Base-by-base conservation (phyloP, 129 eudicot genomes). In the Flaveria robusta region DNA sequence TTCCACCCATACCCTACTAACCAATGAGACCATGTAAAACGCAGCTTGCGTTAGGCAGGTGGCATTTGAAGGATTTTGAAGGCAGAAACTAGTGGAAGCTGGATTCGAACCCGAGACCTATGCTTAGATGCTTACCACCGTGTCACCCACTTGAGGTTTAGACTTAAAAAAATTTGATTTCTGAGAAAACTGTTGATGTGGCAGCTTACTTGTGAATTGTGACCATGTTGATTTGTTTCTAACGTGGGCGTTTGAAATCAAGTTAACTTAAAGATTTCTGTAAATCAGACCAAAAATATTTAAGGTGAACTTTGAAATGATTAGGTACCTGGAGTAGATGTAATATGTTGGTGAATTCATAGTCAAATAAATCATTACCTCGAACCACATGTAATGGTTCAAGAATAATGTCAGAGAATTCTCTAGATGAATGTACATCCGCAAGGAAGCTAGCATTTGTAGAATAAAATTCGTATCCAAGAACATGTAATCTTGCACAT, bases 301-400 rank as follows among this genome's bases (percentile, higher is more conserved):
- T 2, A 26, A 46, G 23, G 7, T 22, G 51, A 14, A 69, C 29
- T 45, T 8, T 65, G 60, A 51, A 64, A 41, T 23, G 56, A 70
- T 62, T 68, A 63, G 50, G 77, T 83, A 95, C 99, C 99, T 95
- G 99, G 66, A 95, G 90, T 29, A 82, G 86, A 77, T 95, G 97
- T 83, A 87, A 68, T 81, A 91, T 79, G 76, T 91, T 91, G 79
- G 81, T 51, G 74, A 91, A 95, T 76, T 89, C 82, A 75, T 34
- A 68, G n/a, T 59, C 77, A 34, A 84, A 74, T 72, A 91, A 66
- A 69, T 83, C 81, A 67, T 85, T 85, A 71, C 76, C 90, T 74
- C 81, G 58, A 20, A 77, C 77, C 76, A 95, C 26, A 59, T 27
- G 77, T 70, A 95, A 74, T 16, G 99, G 87, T 80, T 75, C 78